Base-by-base conservation (phyloP, 495 filamentous ascomycete species). In the Penicillium cosmopolitanum region DNA sequence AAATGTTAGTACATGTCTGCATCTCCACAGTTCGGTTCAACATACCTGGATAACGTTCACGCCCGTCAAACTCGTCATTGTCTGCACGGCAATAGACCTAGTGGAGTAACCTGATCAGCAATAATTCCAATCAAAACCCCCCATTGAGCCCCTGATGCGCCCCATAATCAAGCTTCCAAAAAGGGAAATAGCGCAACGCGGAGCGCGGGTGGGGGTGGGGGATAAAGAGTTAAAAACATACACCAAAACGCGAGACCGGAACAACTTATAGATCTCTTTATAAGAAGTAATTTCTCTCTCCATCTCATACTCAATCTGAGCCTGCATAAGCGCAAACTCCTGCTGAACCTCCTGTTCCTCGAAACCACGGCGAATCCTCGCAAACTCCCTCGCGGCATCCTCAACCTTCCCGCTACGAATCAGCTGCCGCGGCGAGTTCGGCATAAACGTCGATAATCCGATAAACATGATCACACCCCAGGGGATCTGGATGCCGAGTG, bases 221-320 rank as follows among this genome's bases (percentile, higher is more conserved):
- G 10, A 38, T 12, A n/a, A 9, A 6, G 11, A 9, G 10, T 38
- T n/a, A 9, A 12, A 40, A 40, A 72, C 76, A 53, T 58, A 78
- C 63, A 84, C 82, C 46, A 84, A 52, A 11, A 78, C 81, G 16
- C 84, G 73, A 51, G 77, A 80, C 23, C 80, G 70, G 57, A 80
- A 86, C 19, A 84, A 40, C 48, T 62, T 73, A 44, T 81, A 85
- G 47, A 85, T 79, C 63, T 85, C 84, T 33, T 64, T 64, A 47
- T 78, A 82, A 16, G 81, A 78, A 23, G 69, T 80, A 60, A 84
- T 73, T 65, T 85, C 82, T 19, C 84, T 69, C 57, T 80, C 70
- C 77, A 81, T 84, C 68, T 86, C 84, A 68, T 82, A 86, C 65
- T 86, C 80, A 60, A 86, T 86, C 68, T 85, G 83, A 2, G 75